These are phyloP conservation scores for Panicum hallii DNA, from an alignment of 202 grass and related monocot species.

Conservation along the genomic window DNA sequence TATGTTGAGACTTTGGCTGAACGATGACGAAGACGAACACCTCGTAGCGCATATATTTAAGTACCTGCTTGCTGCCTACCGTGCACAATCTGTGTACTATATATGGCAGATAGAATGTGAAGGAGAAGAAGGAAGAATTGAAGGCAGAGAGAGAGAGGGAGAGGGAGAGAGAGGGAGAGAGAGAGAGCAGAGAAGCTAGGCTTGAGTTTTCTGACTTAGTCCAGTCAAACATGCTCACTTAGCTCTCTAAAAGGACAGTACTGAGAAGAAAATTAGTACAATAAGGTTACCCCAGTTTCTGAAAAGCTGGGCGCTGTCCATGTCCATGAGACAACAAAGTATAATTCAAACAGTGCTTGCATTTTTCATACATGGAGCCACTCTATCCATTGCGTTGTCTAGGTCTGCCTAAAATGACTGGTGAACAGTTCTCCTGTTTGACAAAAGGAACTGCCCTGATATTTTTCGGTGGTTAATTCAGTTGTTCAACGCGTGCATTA, in stretches of 20 bases:
- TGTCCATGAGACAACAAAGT: conserved; percentile 42
- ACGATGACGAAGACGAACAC: conserved; percentile 35
- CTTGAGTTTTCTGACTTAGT: conserved; percentile 64
- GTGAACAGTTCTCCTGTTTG: conserved; percentile 54
- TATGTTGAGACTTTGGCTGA: conserved; percentile 21
- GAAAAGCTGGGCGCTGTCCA: conserved; percentile 43
- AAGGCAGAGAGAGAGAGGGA: not conserved
- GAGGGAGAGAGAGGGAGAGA: no score
- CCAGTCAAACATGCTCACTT: conserved; percentile 79
- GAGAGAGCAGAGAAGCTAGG: no score
- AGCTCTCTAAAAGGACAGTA: conserved; percentile 49
- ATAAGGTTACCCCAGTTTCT: conserved; percentile 41
- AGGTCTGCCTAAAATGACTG: conserved; percentile 30
- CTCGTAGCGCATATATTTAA: conserved; percentile 30
- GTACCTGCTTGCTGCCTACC: conserved; percentile 49
- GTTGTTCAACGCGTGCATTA: conserved; percentile 47
- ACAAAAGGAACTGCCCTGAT: conserved; percentile 35
- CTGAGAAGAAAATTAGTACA: conserved; percentile 32
- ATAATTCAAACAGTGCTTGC: conserved; percentile 35
- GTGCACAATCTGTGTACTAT: conserved; percentile 32
- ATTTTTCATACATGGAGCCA: conserved; percentile 3
- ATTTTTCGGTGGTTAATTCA: conserved; percentile 40
- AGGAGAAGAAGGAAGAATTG: not conserved
- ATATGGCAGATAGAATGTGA: conserved; percentile 55
- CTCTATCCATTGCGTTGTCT: conserved; percentile 39